These are phyloP conservation scores for Didymella exigua DNA, from an alignment of 2,329 filamentous ascomycete species.

Conservation along the genomic window DNA sequence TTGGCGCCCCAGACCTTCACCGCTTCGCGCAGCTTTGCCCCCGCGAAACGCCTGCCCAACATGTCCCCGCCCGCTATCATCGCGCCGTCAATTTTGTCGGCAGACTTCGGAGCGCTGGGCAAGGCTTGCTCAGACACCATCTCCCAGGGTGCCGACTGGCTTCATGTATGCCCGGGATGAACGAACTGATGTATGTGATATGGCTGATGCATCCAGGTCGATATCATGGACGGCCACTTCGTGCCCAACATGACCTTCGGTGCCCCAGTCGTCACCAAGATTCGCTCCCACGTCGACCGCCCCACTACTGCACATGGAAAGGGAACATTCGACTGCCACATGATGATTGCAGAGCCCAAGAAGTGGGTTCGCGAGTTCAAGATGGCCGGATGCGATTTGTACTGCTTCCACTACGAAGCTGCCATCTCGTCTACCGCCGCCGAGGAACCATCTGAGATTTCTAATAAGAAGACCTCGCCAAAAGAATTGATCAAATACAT, in stretches of 20 bases:
- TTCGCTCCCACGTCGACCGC: constrained; percentile 81
- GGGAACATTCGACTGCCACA: constrained; percentile 98
- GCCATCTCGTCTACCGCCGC: constrained; percentile 82
- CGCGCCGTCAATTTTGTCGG: constrained; percentile 95
- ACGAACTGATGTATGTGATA: constrained; percentile 1
- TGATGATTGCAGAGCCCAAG: constrained; percentile 99
- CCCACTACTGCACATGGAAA: constrained; percentile 73
- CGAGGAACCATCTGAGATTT: constrained; percentile 73
- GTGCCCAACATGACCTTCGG: constrained; percentile 99
- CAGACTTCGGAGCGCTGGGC: constrained; percentile 90
- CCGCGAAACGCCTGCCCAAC: constrained; percentile 34
- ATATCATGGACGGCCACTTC: constrained; percentile 99
- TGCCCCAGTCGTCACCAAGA: constrained; percentile 91
- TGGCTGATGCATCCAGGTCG: constrained; percentile 81
- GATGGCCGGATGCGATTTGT: constrained; percentile 93
- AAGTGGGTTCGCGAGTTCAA: constrained; percentile 98
- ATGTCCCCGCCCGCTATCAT: constrained; percentile 96
- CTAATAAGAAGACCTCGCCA: constrained; percentile 76
- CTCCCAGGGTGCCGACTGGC: constrained; percentile 71
- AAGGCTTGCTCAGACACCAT: constrained; percentile 87
- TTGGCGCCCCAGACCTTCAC: constrained; percentile 24
- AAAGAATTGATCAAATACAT: constrained; percentile 88
- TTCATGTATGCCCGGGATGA: constrained; percentile 39
- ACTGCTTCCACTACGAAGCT: constrained; percentile 99
- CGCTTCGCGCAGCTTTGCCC: neutral